Evolutionary conservation across 257 asterid species (phyloP).

Genomic region (Nicotiana knightiana): DNA sequence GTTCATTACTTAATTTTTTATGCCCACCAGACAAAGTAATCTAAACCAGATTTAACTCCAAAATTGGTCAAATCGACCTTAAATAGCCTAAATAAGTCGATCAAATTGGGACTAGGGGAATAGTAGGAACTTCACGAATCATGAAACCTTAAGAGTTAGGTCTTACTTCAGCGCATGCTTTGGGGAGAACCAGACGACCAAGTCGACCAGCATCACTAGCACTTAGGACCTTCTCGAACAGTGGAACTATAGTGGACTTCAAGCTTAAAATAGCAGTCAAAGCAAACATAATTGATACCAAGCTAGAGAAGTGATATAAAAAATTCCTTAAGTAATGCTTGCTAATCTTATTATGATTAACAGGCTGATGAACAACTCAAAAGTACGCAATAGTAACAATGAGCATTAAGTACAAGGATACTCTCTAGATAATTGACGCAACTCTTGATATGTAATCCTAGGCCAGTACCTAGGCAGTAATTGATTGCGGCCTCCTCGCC

Average conservation of each 20-base stretch:
- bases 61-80: not conserved
- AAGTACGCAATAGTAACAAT: not conserved
- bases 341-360: not conserved
- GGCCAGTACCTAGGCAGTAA: constrained; percentile 98
- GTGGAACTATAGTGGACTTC: constrained; percentile 66
- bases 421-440: constrained; percentile 89
- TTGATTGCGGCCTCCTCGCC: constrained; percentile 63
- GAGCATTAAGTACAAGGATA: constrained; percentile 43
- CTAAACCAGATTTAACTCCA: not conserved
- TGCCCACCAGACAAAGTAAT: not conserved
- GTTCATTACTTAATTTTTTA: not conserved
- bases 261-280: constrained; percentile 52
- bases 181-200: constrained; percentile 93
- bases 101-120: not conserved
- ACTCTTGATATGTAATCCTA: constrained; percentile 82
- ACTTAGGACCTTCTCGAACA: constrained; percentile 89
- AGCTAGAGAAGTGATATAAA: not conserved
- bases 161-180: constrained; percentile 98
- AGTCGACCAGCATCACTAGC: constrained; percentile 99
- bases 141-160: constrained; percentile 2
- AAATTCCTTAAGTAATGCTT: not conserved
- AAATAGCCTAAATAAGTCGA: not conserved
- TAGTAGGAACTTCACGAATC: not conserved
- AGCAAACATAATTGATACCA: constrained; percentile 22
- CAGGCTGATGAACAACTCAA: not conserved